Base-by-base conservation (phyloP, 306 rosid genomes). In the Neltuma alba region DNA sequence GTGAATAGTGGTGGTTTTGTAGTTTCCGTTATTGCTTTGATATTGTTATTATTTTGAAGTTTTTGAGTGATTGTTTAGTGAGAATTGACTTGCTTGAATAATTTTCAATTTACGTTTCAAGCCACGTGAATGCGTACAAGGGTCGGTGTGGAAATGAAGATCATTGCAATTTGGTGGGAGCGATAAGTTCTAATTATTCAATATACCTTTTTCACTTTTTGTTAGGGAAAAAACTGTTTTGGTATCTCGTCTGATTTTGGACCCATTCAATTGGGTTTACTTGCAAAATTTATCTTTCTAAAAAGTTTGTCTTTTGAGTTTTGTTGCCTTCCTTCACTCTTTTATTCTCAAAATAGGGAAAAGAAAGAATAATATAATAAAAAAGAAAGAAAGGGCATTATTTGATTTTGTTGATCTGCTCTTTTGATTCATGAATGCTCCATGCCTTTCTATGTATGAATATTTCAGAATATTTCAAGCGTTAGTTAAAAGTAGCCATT, bases 1-100 rank as follows among this genome's bases (percentile, higher is more conserved):
- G 70, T 84, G 25, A 58, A 23, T 38, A 70, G 48, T 21, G 79
- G 83, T 82, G 83, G 82, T 76, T 80, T 66, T 74, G 25, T 63
- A 34, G 64, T 38, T 72, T 72, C 15, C 36, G 30, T 16, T 60
- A 25, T 72, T 68, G 31, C 37, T 20, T 74, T n/a, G 20, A 57
- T 44, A 33, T 40, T 31, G 16, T 50, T 57, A 14, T 25, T 71
- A 58, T 37, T 9, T 9, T 1, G 0, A 31, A 31, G 7, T 15
- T 9, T 20, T 14, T 18, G 7, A 28, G 4, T 30, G 2, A 72
- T 5, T 64, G 21, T 15, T 23, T 30, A 55, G 61, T n/a, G 28
- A 63, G 16, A 80, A 64, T 58, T 76, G 78, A 67, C 60, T 81
- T 74, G 50, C 66, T 73, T 74, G 23, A 57, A 44, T 42, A 7